Percentiles rank a stretch among this genome's conserved stretches.
Conservation (phyloP, 768 basidiomycete species). For the Lactifluus volemus region DNA sequence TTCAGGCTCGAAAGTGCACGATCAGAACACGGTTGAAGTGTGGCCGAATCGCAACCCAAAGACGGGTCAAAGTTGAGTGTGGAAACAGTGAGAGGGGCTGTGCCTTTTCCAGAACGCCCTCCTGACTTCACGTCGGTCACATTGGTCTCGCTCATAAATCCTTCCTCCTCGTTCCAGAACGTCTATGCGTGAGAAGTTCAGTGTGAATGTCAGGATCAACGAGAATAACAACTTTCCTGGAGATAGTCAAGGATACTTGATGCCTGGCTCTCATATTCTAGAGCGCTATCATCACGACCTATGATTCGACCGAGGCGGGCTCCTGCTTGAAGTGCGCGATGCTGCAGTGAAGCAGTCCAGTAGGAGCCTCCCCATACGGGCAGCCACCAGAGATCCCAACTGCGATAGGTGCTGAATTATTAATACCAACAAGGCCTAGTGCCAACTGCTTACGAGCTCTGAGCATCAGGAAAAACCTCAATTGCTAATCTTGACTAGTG, state of each 20-base stretch:
- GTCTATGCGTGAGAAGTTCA: not conserved
- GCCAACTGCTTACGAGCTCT: constrained; percentile 11
- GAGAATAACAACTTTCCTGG: too few relatives aligned
- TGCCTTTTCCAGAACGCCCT: constrained; percentile 23
- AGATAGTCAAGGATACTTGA: too few relatives aligned
- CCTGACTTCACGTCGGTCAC: constrained; percentile 12
- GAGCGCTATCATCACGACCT: too few relatives aligned
- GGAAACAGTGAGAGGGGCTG: constrained; percentile 26
- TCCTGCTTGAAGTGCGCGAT: not conserved
- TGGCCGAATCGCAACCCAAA: too few relatives aligned
- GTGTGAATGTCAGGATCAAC: not conserved
- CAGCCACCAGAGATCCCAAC: too few relatives aligned
- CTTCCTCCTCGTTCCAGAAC: too few relatives aligned
- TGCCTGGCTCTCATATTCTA: too few relatives aligned
- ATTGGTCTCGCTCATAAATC: constrained; percentile 4
- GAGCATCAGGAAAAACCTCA: not conserved
- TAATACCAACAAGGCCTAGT: too few relatives aligned
- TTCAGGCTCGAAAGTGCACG: constrained; percentile 13
- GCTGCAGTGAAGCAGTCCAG: constrained; percentile 11
- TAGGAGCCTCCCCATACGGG: not conserved
- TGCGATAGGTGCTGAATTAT: too few relatives aligned
- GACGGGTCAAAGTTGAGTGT: constrained; percentile 26
- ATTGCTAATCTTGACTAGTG: too few relatives aligned
- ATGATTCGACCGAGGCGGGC: too few relatives aligned
- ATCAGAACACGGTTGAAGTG: too few relatives aligned